Evolutionary conservation across 2,329 filamentous ascomycete genomes (phyloP).

Genomic region (Botrytis squamosa): DNA sequence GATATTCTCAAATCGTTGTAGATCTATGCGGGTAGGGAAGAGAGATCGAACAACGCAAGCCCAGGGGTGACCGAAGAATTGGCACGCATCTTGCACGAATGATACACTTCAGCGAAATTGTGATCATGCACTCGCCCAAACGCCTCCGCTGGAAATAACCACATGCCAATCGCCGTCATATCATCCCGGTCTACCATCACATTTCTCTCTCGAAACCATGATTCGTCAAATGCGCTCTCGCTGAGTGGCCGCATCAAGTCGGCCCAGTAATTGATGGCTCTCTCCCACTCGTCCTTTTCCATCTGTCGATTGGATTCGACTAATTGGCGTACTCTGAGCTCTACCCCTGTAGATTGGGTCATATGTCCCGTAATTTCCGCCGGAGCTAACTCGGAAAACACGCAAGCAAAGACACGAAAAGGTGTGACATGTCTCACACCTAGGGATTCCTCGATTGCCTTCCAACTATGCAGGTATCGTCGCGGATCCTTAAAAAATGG

Average conservation of each 20-base stretch:
- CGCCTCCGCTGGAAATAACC: background rate
- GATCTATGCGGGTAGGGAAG: background rate
- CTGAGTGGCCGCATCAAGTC: background rate
- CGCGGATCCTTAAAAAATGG: background rate
- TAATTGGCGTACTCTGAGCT: background rate
- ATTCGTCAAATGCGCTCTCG: background rate
- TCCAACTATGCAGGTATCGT: background rate
- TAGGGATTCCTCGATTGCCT: background rate
- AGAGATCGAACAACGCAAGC: background rate
- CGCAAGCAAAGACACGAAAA: background rate
- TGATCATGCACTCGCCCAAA: background rate
- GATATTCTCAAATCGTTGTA: background rate
- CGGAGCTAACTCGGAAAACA: background rate
- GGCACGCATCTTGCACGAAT: background rate
- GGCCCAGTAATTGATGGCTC: background rate
- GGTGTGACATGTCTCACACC: background rate
- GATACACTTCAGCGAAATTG: background rate
- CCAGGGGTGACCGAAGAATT: background rate
- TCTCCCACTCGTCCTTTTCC: background rate
- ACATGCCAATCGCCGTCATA: constrained; percentile 9
- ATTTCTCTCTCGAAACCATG: background rate
- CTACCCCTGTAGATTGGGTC: background rate
- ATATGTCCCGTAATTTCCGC: background rate
- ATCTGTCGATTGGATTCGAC: background rate
- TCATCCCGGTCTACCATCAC: background rate